A percentile compares a stretch with the other conserved stretches of the same genome.
These are phyloP conservation scores for Backusella psychrophila DNA, from an alignment of 192 early-diverging fungal species.

Conservation along the genomic window DNA sequence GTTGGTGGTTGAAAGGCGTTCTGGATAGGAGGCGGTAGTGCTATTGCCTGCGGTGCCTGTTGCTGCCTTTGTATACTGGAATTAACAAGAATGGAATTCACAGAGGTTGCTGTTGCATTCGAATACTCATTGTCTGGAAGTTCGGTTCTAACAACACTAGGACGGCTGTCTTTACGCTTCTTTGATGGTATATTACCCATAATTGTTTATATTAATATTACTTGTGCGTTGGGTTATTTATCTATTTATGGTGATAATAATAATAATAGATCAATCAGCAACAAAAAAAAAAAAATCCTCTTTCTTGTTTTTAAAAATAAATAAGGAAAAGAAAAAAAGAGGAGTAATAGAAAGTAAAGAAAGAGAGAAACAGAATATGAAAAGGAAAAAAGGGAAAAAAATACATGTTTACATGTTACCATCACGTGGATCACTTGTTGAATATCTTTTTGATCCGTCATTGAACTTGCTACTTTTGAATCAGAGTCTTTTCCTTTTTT, in stretches of 20 bases:
- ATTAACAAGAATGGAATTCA: conserved; percentile 19
- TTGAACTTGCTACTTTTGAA: conserved; percentile 9
- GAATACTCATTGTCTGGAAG: conserved; percentile 16
- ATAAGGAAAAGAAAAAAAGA: not conserved
- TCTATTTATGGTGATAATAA: too few relatives aligned
- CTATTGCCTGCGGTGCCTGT: not conserved
- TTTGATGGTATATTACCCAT: conserved; percentile 19
- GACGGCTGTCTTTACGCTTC: conserved; percentile 8
- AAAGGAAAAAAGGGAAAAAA: not conserved
- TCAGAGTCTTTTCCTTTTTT: conserved; percentile 4
- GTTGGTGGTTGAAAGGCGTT: not conserved
- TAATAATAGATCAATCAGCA: not conserved
- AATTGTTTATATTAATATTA: not conserved
- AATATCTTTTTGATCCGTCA: not conserved
- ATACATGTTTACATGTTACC: conserved; percentile 5
- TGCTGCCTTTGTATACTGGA: not conserved
- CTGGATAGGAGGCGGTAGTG: not conserved
- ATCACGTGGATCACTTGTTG: not conserved
- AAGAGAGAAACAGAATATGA: not conserved
- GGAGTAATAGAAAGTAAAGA: not conserved
- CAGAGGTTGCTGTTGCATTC: conserved; percentile 10
- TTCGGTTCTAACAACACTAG: conserved; percentile 6
- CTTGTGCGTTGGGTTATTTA: too few relatives aligned
- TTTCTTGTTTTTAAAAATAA: not conserved
- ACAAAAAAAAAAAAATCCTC: not conserved